Percentiles rank a stretch among this genome's conserved stretches.
phyloP scores from a whole-genome alignment of 257 asterid genomes.

The Coffea canephora region DNA sequence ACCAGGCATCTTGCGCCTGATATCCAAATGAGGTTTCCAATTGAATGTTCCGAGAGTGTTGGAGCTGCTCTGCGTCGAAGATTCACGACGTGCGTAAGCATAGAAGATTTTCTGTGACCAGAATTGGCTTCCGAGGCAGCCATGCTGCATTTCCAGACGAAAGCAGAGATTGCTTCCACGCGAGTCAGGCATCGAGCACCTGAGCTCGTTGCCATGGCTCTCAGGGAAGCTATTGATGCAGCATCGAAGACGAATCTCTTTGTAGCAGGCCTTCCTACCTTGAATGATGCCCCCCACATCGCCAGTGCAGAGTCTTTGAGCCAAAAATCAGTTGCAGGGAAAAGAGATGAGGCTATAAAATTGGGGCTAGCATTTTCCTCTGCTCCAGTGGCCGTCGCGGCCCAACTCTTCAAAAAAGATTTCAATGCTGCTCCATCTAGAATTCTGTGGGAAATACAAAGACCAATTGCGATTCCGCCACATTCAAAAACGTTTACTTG shows the following conservation, averaged over 20 bases:
- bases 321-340: constrained; percentile 46
- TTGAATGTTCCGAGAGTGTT: constrained; percentile 31
- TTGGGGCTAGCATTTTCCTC: constrained; percentile 28
- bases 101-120: constrained; percentile 34
- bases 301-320: constrained; percentile 48
- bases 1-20: constrained; percentile 34
- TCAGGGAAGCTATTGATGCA: constrained; percentile 34
- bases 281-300: constrained; percentile 63
- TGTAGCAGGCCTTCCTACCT: constrained; percentile 50
- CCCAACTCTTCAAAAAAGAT: constrained; percentile 58
- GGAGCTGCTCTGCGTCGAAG: constrained; percentile 53
- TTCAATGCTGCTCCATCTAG: constrained; percentile 65
- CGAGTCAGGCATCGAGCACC: constrained; percentile 34
- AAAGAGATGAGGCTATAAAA: constrained; percentile 44
- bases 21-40: constrained; percentile 71
- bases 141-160: constrained; percentile 56
- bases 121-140: constrained; percentile 30
- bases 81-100: constrained; percentile 64
- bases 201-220: constrained; percentile 21
- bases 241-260: constrained; percentile 56
- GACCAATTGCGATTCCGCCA: constrained; percentile 72
- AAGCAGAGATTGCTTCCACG: constrained; percentile 65
- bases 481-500: constrained; percentile 57
- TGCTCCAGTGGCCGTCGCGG: constrained; percentile 26
- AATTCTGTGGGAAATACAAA: constrained; percentile 61